Conservation (phyloP, 2,329 filamentous ascomycete species). For the Chaetomium strumarium region DNA sequence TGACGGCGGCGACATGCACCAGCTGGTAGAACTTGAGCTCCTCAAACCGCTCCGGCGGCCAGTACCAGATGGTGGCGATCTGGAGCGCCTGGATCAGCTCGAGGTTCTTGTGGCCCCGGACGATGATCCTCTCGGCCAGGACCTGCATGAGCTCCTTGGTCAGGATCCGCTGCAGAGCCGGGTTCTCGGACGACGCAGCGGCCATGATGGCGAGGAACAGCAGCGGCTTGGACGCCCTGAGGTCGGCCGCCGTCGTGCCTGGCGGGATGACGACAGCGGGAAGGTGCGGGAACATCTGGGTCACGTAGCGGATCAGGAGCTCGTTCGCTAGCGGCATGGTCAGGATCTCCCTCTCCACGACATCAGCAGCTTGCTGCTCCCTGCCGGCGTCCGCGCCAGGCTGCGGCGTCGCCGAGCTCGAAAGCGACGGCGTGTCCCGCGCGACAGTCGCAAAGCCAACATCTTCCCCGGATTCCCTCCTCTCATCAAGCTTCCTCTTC, state of each 20-base stretch:
- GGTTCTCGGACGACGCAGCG: constrained; percentile 54
- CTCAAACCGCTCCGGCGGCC: constrained; percentile 74
- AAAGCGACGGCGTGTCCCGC: neutral
- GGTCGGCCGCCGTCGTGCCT: constrained; percentile 46
- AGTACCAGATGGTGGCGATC: constrained; percentile 76
- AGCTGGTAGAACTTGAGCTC: constrained; percentile 88
- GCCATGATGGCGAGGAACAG: constrained; percentile 68
- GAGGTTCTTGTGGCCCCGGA: constrained; percentile 72
- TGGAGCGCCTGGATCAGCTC: constrained; percentile 77
- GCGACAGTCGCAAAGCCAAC: neutral
- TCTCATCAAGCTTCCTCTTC: constrained; percentile 12
- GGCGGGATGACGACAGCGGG: constrained; percentile 57
- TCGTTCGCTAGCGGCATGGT: constrained; percentile 48
- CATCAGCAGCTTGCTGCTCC: constrained; percentile 33
- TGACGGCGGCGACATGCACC: constrained; percentile 71
- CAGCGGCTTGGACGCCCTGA: constrained; percentile 55
- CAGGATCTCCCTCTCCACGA: constrained; percentile 55
- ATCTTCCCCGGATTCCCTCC: neutral
- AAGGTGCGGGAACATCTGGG: constrained; percentile 54
- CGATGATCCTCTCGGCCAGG: constrained; percentile 67
- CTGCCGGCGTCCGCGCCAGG: constrained; percentile 9
- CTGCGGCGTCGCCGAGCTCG: constrained; percentile 18
- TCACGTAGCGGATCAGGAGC: constrained; percentile 54
- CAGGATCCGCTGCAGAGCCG: constrained; percentile 53
- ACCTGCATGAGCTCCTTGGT: constrained; percentile 64